Evolutionary conservation across 2,329 filamentous ascomycete species (phyloP).

Genomic region (Lasiodiplodia hormozganensis): DNA sequence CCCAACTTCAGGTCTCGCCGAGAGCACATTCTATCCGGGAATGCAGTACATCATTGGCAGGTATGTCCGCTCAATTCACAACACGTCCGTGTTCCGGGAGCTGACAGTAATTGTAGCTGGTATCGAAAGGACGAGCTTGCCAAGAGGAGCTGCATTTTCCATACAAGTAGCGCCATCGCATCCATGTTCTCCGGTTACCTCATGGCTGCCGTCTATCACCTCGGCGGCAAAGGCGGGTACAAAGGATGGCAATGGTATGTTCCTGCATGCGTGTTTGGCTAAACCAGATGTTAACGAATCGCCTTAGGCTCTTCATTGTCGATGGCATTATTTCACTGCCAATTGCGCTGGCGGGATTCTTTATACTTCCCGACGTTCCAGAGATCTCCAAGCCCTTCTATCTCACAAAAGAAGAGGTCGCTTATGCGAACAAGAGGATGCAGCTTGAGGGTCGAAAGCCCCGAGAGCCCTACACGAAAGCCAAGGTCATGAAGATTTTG

Average conservation of each 20-base stretch:
- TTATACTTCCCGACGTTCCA: constrained; percentile 58
- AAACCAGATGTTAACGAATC: not conserved
- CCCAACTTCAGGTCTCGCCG: constrained; percentile 47
- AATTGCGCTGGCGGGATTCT: constrained; percentile 58
- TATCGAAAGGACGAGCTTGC: constrained; percentile 59
- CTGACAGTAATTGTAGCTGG: constrained; percentile 46
- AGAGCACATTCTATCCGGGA: constrained; percentile 60
- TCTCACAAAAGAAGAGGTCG: constrained; percentile 53
- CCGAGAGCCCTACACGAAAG: constrained; percentile 54
- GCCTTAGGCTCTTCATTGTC: constrained; percentile 55
- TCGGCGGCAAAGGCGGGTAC: constrained; percentile 57
- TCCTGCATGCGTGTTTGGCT: not conserved
- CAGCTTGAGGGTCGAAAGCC: constrained; percentile 55
- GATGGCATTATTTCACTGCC: constrained; percentile 63
- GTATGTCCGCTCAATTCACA: not conserved
- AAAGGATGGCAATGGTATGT: constrained; percentile 59
- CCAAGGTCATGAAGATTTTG: constrained; percentile 67
- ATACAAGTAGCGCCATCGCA: constrained; percentile 54
- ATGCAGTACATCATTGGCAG: constrained; percentile 59
- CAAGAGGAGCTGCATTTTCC: constrained; percentile 61
- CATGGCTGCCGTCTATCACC: constrained; percentile 60
- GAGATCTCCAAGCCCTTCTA: constrained; percentile 60
- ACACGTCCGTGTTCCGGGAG: not conserved
- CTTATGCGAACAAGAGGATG: constrained; percentile 58
- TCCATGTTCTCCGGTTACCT: constrained; percentile 61